phyloP scores from a whole-genome alignment of 73 alveolate species.

The Halteria grandinella region DNA sequence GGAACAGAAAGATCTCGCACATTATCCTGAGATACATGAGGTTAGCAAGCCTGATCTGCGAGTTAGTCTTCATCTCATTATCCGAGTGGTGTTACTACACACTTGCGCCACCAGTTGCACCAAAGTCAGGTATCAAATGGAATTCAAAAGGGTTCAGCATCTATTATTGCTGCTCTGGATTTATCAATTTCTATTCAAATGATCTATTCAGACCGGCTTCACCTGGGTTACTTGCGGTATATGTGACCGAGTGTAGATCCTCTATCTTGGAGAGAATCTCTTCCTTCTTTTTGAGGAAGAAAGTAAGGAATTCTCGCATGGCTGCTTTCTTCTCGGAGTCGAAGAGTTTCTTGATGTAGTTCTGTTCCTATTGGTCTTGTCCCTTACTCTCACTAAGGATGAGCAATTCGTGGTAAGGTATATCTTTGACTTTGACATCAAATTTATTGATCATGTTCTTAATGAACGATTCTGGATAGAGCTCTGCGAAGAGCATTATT shows the following conservation, averaged over 20 bases:
- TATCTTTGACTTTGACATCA: constrained; percentile 44
- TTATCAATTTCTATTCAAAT: too few species aligned
- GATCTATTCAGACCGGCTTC: too few species aligned
- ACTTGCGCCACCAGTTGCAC: too few species aligned
- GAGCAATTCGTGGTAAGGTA: constrained; percentile 45
- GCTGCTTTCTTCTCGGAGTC: constrained; percentile 26
- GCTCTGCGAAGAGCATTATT: constrained; percentile 38
- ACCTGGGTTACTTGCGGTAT: too few species aligned
- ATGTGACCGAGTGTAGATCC: background rate
- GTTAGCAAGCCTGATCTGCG: background rate
- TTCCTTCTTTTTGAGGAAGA: constrained; percentile 23
- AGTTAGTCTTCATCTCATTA: constrained; percentile 44
- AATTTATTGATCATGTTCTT: constrained; percentile 17
- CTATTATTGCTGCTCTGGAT: too few species aligned
- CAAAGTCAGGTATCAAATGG: too few species aligned
- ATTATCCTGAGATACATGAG: constrained; percentile 21
- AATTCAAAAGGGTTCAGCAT: too few species aligned
- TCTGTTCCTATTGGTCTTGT: background rate
- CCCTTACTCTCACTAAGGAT: constrained; percentile 1
- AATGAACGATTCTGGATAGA: constrained; percentile 14
- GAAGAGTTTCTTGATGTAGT: background rate
- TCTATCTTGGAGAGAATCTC: constrained; percentile 25
- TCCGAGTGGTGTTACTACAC: constrained; percentile 39
- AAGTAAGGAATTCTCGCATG: constrained; percentile 31
- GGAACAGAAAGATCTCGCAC: constrained; percentile 49